Base-by-base conservation (phyloP, 768 basidiomycete species). In the Boletus barrowsii region DNA sequence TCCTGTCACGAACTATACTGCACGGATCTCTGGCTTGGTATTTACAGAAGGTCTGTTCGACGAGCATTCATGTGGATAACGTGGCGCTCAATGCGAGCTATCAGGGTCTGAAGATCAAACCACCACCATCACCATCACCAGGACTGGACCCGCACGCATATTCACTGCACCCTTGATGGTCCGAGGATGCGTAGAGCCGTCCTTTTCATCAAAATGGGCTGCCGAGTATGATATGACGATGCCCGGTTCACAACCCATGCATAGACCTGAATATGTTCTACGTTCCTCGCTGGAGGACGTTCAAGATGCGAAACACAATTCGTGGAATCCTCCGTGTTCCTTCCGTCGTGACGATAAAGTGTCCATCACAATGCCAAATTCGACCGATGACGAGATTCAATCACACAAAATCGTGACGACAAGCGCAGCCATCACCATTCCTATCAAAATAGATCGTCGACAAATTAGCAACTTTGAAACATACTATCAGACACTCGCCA, bases 401-500 rank as follows among this genome's bases (percentile, higher is more conserved):
- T 20, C 46, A 13, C 13, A 32, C 11, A 22, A 49, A 13, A 47
- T 44, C 3, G 46, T 57, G 5, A 61, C 46, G 22, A 51, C 32
- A 11, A 59, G 60, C 40, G 42, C 14, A 26, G 8, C 30, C 14
- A 30, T 54, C 43, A 54, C 44, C n/a, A 30, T 62, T 5, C 48
- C 57, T 4, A 15, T 62, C 17, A 10, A 43, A 18, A 15, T 62
- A 29, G 24, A 51, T 10, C 47, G 44, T 6, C n/a, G 4, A 15
- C 55, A 65, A 2, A 24, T 46, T 1, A 14, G 42, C 14, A 35
- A 48, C 20, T 62, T 62, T 40, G 54, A 65, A 18, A 53, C 49
- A 8, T 53, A 42, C n/a, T 65, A 63, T 36, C 43, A 55, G 47
- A 41, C 30, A 1, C 33, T 66, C 20, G n/a, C 46, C n/a, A 60